Conservation (phyloP, 2,329 filamentous ascomycete genomes). For the Colletotrichum costaricense region DNA sequence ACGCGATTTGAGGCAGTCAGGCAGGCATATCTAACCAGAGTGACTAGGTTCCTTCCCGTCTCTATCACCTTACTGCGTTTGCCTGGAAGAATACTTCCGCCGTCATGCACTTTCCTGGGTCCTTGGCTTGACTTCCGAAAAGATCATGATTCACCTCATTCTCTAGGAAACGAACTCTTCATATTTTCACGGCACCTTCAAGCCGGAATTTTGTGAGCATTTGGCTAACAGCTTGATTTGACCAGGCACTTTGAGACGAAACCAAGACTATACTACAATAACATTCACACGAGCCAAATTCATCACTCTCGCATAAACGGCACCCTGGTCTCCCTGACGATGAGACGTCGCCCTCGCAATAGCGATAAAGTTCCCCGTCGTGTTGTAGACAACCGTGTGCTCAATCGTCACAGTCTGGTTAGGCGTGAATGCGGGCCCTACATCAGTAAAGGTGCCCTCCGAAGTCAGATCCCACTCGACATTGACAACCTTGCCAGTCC, state of each 20-base stretch:
- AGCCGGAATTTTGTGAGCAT: neutral
- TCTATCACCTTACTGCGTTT: neutral
- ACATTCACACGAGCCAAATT: constrained; percentile 5
- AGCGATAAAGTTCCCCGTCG: neutral
- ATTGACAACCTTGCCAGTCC: constrained; percentile 31
- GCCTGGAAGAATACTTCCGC: neutral
- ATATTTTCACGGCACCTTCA: neutral
- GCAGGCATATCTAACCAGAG: neutral
- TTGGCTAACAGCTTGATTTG: neutral
- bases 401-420: neutral
- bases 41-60: neutral
- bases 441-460: neutral
- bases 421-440: neutral
- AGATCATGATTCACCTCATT: no score
- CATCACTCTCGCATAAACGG: neutral
- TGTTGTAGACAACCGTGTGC: neutral
- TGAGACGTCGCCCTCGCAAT: neutral
- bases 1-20: neutral
- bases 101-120: neutral
- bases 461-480: constrained; percentile 37
- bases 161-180: neutral
- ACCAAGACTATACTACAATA: neutral
- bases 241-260: neutral
- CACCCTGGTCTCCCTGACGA: neutral
- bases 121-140: neutral